A percentile compares a stretch with the other conserved stretches of the same genome.
phyloP scores from a whole-genome alignment of 768 basidiomycete genomes.

The Pisolithus albus region DNA sequence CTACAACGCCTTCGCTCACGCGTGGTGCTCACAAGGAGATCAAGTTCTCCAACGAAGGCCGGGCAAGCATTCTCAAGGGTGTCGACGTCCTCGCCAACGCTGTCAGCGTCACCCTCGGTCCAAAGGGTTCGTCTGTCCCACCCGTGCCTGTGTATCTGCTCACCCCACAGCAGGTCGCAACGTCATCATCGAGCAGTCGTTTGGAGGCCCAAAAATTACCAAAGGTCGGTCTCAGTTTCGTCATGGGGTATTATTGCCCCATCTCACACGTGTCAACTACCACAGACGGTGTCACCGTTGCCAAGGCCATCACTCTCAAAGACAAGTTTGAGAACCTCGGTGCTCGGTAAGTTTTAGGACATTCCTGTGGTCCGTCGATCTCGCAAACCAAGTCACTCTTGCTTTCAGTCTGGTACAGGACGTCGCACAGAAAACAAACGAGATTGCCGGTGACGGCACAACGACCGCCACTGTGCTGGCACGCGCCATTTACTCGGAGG shows the following conservation, averaged over 20 bases:
- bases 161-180: slow-evolving; percentile 62
- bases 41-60: slow-evolving; percentile 92
- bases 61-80: slow-evolving; percentile 89
- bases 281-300: slow-evolving; percentile 93
- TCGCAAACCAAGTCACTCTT: not conserved
- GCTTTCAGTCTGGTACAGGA: slow-evolving; percentile 78
- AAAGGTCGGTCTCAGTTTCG: slow-evolving; percentile 56
- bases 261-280: slow-evolving; percentile 5
- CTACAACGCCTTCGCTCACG: slow-evolving; percentile 45
- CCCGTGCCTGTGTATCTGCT: not conserved
- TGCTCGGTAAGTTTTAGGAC: slow-evolving; percentile 63
- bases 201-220: slow-evolving; percentile 89
- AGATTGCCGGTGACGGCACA: slow-evolving; percentile 94
- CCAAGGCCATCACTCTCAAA: slow-evolving; percentile 88
- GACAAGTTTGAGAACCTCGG: slow-evolving; percentile 99
- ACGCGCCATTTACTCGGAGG: slow-evolving; percentile 95
- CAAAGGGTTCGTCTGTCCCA: slow-evolving; percentile 62
- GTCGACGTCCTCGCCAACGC: slow-evolving; percentile 97
- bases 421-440: slow-evolving; percentile 95
- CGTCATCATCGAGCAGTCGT: slow-evolving; percentile 95
- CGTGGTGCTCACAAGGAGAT: slow-evolving; percentile 93
- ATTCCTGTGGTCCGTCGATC: not conserved
- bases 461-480: slow-evolving; percentile 97
- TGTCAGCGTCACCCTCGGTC: slow-evolving; percentile 92
- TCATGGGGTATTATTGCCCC: not conserved